A percentile compares a stretch with the other conserved stretches of the same genome.
Evolutionary conservation across 805 yeast species (phyloP).

Genomic region (Maudiozyma turicensis): DNA sequence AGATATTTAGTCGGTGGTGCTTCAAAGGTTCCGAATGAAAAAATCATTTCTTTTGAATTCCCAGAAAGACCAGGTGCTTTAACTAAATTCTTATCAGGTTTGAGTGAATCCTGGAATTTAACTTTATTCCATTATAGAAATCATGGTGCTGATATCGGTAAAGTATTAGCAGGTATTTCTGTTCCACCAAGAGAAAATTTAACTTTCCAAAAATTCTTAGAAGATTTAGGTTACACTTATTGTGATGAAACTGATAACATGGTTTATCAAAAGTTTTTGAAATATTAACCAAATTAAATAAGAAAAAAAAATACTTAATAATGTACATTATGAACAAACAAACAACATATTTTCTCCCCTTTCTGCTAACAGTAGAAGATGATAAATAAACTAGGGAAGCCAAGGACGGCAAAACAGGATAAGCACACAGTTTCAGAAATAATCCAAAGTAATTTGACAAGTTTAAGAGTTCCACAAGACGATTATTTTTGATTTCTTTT

Average conservation of each 20-base stretch:
- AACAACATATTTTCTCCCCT: neutral
- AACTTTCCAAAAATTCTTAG: slow-evolving; percentile 59
- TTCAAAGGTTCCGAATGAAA: slow-evolving; percentile 62
- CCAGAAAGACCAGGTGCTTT: slow-evolving; percentile 97
- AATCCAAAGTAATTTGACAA: too few relatives aligned
- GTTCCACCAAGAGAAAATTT: slow-evolving; percentile 64
- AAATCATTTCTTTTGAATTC: slow-evolving; percentile 77
- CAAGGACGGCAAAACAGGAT: neutral
- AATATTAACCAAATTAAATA: slow-evolving; percentile 15
- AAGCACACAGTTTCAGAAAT: neutral
- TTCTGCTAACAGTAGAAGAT: neutral
- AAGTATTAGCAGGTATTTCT: slow-evolving; percentile 80
- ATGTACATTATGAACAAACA: neutral
- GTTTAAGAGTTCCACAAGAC: too few relatives aligned
- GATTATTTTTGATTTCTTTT: too few relatives aligned
- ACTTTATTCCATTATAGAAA: slow-evolving; percentile 94
- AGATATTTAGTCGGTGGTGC: slow-evolving; percentile 94
- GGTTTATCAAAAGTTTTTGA: slow-evolving; percentile 75
- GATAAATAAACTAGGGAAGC: neutral
- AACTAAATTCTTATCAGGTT: slow-evolving; percentile 59
- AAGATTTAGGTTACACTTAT: slow-evolving; percentile 64
- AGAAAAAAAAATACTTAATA: neutral
- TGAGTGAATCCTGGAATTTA: slow-evolving; percentile 80
- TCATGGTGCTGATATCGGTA: slow-evolving; percentile 92
- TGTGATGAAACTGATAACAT: slow-evolving; percentile 75